Conservation (phyloP, 2,329 filamentous ascomycete species). For the Stagonosporopsis vannaccii region DNA sequence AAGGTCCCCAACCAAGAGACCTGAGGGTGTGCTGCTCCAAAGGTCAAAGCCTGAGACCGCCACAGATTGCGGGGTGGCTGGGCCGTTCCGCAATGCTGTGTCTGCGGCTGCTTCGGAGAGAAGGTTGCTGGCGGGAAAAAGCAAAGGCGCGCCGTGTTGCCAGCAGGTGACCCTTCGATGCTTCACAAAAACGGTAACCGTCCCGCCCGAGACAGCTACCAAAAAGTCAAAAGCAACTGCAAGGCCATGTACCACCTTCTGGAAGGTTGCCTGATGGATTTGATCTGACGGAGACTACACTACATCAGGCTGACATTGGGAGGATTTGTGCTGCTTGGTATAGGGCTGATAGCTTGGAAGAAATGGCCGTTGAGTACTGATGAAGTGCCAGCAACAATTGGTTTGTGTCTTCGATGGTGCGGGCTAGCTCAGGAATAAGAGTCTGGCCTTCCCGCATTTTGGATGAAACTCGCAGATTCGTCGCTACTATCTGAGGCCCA, state of each 20-base stretch:
- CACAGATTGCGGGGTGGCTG: slow-evolving; percentile 13
- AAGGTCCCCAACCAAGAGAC: background rate
- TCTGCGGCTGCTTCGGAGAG: background rate
- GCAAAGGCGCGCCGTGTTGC: slow-evolving; percentile 8
- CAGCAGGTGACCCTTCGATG: background rate
- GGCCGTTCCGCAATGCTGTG: slow-evolving; percentile 2
- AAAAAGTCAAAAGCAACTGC: background rate
- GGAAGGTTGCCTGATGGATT: slow-evolving; percentile 2
- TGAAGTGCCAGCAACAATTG: background rate
- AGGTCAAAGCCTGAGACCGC: slow-evolving; percentile 2
- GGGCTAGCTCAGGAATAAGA: background rate
- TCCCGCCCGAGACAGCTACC: slow-evolving; percentile 7
- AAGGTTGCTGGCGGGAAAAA: background rate
- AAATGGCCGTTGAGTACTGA: background rate
- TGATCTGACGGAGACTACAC: background rate
- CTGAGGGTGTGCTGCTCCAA: slow-evolving; percentile 9
- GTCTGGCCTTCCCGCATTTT: background rate
- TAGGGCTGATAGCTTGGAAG: too few relatives aligned
- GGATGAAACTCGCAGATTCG: background rate
- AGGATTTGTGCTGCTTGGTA: background rate
- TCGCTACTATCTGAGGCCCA: background rate
- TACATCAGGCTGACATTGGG: background rate
- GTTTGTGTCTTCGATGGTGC: background rate
- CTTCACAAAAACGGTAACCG: slow-evolving; percentile 8
- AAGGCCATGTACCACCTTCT: slow-evolving; percentile 10